Percentiles rank a stretch among this genome's conserved stretches.
Evolutionary conservation across 2,329 filamentous ascomycete genomes (phyloP).

Genomic region (Pyricularia pennisetigena): DNA sequence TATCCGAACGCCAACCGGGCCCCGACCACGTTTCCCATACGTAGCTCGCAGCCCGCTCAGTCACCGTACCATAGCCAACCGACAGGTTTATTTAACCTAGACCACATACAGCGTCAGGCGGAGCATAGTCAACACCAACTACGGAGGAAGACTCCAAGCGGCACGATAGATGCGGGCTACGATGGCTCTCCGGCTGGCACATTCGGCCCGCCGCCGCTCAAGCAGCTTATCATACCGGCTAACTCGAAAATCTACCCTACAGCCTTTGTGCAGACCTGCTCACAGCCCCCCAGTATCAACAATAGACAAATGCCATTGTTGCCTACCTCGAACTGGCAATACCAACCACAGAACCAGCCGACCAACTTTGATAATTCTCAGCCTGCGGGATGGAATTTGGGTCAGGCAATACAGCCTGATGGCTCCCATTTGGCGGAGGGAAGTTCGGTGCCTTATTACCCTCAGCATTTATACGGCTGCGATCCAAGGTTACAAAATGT

Average conservation of each 20-base stretch:
- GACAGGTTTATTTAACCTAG: constrained; percentile 14
- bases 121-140: constrained; percentile 61
- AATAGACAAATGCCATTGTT: background rate
- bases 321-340: background rate
- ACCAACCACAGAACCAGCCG: background rate
- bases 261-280: constrained; percentile 14
- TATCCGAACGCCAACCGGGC: constrained; percentile 13
- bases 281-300: constrained; percentile 7
- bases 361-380: constrained; percentile 1
- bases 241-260: constrained; percentile 25
- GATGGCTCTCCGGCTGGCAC: constrained; percentile 71
- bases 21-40: constrained; percentile 25
- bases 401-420: constrained; percentile 1
- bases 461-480: constrained; percentile 11
- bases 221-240: constrained; percentile 71
- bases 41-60: constrained; percentile 21
- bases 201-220: constrained; percentile 65
- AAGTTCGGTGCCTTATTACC: background rate
- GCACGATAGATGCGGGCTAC: constrained; percentile 86
- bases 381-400: constrained; percentile 3
- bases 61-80: constrained; percentile 16
- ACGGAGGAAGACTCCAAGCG: constrained; percentile 85
- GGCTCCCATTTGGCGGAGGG: background rate
- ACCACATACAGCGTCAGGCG: constrained; percentile 2
- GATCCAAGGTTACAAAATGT: constrained; percentile 15